Base-by-base conservation (phyloP, 371 early-diverging fungal species). In the Mucor piriformis region DNA sequence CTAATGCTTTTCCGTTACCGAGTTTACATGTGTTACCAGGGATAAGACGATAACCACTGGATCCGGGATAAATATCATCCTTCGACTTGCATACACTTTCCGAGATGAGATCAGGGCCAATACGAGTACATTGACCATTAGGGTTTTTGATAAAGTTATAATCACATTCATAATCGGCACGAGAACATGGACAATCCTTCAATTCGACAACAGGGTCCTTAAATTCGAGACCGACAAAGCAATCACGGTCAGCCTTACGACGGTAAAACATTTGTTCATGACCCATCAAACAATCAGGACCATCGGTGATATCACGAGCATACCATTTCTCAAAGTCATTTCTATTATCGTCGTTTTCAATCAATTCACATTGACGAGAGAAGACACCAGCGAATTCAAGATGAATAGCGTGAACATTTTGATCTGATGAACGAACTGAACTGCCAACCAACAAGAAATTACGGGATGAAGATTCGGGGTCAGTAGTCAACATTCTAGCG, bases 161-260 rank as follows among this genome's bases (percentile, higher is more conserved):
- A 69, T 95, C 95, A 69, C 98, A 98, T 76, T 97, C 97, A 64
- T 84, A 97, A 72, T 98, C 97, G 23, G 82, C 82, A 34, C 81
- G 83, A 0, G 89, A 79, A 73, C 98, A 98, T 15, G 75, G 69
- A 59, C 98, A 98, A 54, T 76, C 67, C 29, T 85, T 78, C 20
- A 76, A 62, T 20, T 76, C 83, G 23, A 79, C 67, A 5, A 60
- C 58, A 16, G 90, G 75, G 10, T 86, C 81, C 42, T 83, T 72
- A 60, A 82, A 88, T 40, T 88, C 80, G 11, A 75, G 73, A 0
- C 91, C 92, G 44, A 97, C 83, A 51, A 84, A 84, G 70, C 98
- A 97, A 15, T 88, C 75, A 2, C 92, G 88, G 43, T 84, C 81
- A 12, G 83, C 76, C 59, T 92, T 92, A 34, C 93, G 76, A 53